Base-by-base conservation (phyloP, 176 grass and related monocot genomes). In the Carex kokanica region DNA sequence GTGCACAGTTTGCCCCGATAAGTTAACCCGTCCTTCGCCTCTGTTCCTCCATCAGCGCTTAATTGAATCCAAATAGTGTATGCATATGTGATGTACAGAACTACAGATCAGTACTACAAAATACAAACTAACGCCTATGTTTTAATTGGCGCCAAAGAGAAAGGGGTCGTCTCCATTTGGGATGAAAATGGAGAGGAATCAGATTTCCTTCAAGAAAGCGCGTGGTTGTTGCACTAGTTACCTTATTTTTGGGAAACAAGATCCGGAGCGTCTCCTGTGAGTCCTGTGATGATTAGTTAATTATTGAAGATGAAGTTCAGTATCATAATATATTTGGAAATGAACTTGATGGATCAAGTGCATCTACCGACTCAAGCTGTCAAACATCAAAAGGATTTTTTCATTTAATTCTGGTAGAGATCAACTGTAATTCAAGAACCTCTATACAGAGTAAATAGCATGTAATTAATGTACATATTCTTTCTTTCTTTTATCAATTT, bases 231-330 rank as follows among this genome's bases (percentile, higher is more conserved):
- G 38, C 38, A 29, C 12, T 82, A 0, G 59, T 66, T 66, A 25
- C 59, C 79, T 82, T 66, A 66, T 49, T 82, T 61, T 66, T 31
- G 38, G 79, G 79, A 47, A 82, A 82, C 78, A 34, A 81, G 16
- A 36, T 60, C 49, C 75, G 15, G 20, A 29, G 4, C 58, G 47
- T 60, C 75, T 57, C n/a, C 51, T 79, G n/a, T n/a, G n/a, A n/a
- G n/a, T n/a, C n/a, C n/a, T n/a, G 23, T 63, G 67, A 73, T 73
- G 9, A 73, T 73, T 73, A 20, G 13, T 38, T 45, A 13, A 73
- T 74, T 17, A 75, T 51, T 54, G 7, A 54, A 8, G 0, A 27
- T 52, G 41, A 13, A 52, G 73, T 55, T 77, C 49, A 77, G 12
- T 31, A 54, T 77, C 24, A 77, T 29, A 77, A 40, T 27, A 60